These are phyloP conservation scores for Ceratobasidium sp. DNA, from an alignment of 1,284 basidiomycete species.

Conservation along the genomic window DNA sequence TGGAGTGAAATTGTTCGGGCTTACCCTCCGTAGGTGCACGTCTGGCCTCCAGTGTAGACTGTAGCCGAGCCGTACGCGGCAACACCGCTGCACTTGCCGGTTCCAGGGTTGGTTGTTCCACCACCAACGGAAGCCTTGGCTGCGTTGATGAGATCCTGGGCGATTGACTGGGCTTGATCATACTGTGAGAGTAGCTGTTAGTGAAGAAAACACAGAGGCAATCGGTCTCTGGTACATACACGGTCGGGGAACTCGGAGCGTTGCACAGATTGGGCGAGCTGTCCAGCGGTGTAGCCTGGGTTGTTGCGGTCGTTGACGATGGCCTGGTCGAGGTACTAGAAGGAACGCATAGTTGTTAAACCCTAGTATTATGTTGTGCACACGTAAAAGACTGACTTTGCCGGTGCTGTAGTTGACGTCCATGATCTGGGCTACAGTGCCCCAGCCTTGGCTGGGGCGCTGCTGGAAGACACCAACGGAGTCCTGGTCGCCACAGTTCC, in stretches of 20 bases:
- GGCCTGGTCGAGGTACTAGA: slow-evolving; percentile 34
- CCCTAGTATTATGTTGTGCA: neutral
- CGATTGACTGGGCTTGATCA: slow-evolving; percentile 33
- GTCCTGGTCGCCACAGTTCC: slow-evolving; percentile 41
- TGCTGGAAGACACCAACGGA: slow-evolving; percentile 43
- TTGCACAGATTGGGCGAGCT: slow-evolving; percentile 43
- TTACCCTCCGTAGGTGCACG: slow-evolving; percentile 45
- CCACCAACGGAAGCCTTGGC: slow-evolving; percentile 9
- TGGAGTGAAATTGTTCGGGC: neutral
- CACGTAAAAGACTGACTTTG: neutral
- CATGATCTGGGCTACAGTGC: slow-evolving; percentile 41
- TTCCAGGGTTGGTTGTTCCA: slow-evolving; percentile 28
- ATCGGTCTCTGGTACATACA: neutral
- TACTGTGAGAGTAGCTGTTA: neutral
- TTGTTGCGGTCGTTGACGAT: slow-evolving; percentile 36
- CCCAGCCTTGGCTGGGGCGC: slow-evolving; percentile 43
- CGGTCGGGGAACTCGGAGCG: slow-evolving; percentile 36
- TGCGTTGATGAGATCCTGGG: slow-evolving; percentile 24
- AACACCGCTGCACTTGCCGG: slow-evolving; percentile 39
- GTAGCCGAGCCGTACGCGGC: slow-evolving; percentile 38
- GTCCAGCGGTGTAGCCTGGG: slow-evolving; percentile 39
- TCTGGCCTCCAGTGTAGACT: slow-evolving; percentile 46
- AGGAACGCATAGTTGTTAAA: too few species aligned
- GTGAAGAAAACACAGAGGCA: too few species aligned
- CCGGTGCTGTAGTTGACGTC: slow-evolving; percentile 30